A percentile compares a stretch with the other conserved stretches of the same genome.
Evolutionary conservation across 331 rosid species (phyloP).

Genomic region (Phaseolus coccineus): DNA sequence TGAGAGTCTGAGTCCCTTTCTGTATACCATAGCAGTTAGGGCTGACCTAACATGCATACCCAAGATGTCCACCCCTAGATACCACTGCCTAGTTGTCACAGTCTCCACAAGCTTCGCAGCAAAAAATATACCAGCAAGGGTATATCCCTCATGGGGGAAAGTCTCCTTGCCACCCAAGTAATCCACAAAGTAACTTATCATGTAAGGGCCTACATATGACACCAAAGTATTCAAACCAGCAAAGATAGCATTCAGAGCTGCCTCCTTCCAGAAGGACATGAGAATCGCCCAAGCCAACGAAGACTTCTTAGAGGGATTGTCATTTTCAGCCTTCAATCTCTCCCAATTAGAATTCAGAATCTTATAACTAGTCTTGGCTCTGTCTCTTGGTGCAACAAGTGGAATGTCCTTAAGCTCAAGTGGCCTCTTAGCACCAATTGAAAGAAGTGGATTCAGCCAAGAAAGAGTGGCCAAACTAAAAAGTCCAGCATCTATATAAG

Average conservation of each 20-base stretch:
- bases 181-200: conserved; percentile 92
- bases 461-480: conserved; percentile 79
- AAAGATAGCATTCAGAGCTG: conserved; percentile 81
- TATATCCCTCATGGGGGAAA: conserved; percentile 77
- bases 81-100: conserved; percentile 89
- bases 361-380: conserved; percentile 80
- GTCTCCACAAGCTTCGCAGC: conserved; percentile 89
- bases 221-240: conserved; percentile 81
- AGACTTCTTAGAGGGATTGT: conserved; percentile 64
- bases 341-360: conserved; percentile 80
- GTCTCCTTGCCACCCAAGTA: conserved; percentile 81
- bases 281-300: conserved; percentile 86
- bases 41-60: conserved; percentile 95
- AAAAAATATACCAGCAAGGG: conserved; percentile 81
- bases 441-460: conserved; percentile 84
- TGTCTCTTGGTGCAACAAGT: conserved; percentile 79
- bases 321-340: conserved; percentile 72
- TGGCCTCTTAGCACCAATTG: conserved; percentile 82
- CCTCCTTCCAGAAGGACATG: conserved; percentile 90
- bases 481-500: conserved; percentile 82
- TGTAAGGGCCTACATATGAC: conserved; percentile 88
- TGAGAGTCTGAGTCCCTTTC: conserved; percentile 85
- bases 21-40: conserved; percentile 86
- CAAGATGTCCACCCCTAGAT: conserved; percentile 89
- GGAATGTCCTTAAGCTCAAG: conserved; percentile 93